Evolutionary conservation across 2,329 filamentous ascomycete genomes (phyloP).

Genomic region (Fusarium verrucosum): DNA sequence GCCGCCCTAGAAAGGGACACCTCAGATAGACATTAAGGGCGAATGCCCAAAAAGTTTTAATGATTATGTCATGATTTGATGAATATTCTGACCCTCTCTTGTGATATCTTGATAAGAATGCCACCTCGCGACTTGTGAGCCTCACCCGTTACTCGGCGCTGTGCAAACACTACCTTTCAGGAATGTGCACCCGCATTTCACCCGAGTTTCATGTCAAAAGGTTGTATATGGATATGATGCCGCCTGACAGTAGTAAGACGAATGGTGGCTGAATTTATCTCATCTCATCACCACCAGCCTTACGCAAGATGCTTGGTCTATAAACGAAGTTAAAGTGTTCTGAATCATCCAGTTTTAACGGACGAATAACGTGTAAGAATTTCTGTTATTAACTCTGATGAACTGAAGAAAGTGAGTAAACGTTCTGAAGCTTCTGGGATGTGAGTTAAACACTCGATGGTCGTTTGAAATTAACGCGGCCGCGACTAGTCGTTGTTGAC

Average conservation of each 20-base stretch:
- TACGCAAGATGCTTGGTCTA: neutral
- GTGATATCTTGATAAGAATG: neutral
- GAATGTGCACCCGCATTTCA: neutral
- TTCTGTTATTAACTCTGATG: neutral
- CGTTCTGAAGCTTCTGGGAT: neutral
- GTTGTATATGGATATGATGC: neutral
- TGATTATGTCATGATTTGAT: slow-evolving; percentile 29
- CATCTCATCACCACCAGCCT: too few relatives aligned
- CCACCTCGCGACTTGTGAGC: neutral
- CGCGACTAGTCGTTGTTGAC: too few relatives aligned
- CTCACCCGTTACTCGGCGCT: too few relatives aligned
- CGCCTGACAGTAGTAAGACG: neutral
- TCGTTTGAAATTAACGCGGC: neutral
- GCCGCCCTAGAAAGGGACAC: slow-evolving; percentile 5
- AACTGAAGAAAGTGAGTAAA: neutral
- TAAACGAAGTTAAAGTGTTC: too few relatives aligned
- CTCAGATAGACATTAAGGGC: slow-evolving; percentile 24
- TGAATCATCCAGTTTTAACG: too few relatives aligned
- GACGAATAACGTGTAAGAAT: too few relatives aligned
- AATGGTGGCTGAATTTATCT: neutral
- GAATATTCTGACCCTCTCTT: neutral
- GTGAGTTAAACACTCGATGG: neutral
- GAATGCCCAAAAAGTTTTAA: slow-evolving; percentile 29
- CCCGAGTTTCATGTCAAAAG: neutral
- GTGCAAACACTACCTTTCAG: neutral